These are phyloP conservation scores for Nakazawaea wyomingensis DNA, from an alignment of 805 yeast species.

Conservation along the genomic window DNA sequence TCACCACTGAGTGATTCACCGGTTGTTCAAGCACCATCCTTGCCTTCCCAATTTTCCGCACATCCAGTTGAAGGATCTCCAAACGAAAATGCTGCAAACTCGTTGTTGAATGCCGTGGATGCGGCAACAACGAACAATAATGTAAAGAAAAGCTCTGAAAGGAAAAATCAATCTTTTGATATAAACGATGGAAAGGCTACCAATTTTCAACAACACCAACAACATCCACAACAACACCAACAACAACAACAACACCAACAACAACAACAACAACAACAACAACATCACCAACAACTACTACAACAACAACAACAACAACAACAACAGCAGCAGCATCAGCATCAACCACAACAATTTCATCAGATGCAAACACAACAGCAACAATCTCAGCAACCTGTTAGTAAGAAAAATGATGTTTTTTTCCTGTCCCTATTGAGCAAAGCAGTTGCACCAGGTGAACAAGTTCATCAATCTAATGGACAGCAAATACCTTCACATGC, in stretches of 20 bases:
- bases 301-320: conserved; percentile 8
- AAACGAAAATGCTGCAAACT: conserved; percentile 4
- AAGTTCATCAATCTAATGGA: conserved; percentile 2
- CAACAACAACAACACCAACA: conserved; percentile 15
- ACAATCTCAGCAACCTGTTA: conserved; percentile 3
- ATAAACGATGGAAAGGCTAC: background rate
- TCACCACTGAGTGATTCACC: conserved; percentile 1
- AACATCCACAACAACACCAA: conserved; percentile 13
- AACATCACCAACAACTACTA: conserved; percentile 11
- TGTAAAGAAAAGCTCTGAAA: background rate
- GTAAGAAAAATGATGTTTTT: conserved; percentile 12
- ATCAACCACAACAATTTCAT: conserved; percentile 9
- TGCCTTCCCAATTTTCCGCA: background rate
- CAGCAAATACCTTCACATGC: conserved; percentile 1
- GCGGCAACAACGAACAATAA: conserved; percentile 5
- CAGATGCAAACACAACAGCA: conserved; percentile 11
- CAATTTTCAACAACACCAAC: conserved; percentile 5
- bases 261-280: conserved; percentile 6
- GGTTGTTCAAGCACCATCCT: conserved; percentile 19
- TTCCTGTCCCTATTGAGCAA: conserved; percentile 14
- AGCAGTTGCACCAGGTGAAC: conserved; percentile 9
- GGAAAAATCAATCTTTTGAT: conserved; percentile 1
- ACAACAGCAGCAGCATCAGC: conserved; percentile 5
- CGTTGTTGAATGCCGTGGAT: conserved; percentile 7
- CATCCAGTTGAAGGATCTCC: background rate